Evolutionary conservation across 495 filamentous ascomycete genomes (phyloP).

Genomic region (Hypomontagnella monticulosa): DNA sequence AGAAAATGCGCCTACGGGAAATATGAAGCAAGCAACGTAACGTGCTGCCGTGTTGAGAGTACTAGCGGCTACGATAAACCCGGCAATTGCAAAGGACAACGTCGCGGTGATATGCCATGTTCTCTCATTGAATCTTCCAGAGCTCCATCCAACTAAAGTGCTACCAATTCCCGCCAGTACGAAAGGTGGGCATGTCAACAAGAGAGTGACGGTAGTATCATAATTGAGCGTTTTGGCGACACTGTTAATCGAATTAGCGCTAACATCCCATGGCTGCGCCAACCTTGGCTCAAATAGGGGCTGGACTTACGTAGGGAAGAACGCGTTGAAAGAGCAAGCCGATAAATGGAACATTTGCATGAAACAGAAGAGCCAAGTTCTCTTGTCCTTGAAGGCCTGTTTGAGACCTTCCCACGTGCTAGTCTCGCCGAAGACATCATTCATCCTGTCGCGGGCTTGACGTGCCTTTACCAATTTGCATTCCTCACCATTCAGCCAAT

Average conservation of each 20-base stretch:
- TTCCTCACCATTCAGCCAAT: constrained; percentile 42
- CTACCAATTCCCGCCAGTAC: constrained; percentile 50
- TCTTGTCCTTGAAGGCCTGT: constrained; percentile 40
- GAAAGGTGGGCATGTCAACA: constrained; percentile 57
- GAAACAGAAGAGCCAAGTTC: constrained; percentile 48
- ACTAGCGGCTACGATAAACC: constrained; percentile 51
- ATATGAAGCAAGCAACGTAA: constrained; percentile 57
- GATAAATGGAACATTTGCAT: constrained; percentile 49
- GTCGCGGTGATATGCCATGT: constrained; percentile 58
- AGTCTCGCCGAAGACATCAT: constrained; percentile 33
- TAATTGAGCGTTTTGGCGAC: constrained; percentile 57
- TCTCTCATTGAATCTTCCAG: constrained; percentile 55
- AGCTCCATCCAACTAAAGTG: constrained; percentile 50
- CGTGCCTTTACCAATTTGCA: constrained; percentile 39
- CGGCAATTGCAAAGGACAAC: constrained; percentile 50
- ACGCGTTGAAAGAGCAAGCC: constrained; percentile 46
- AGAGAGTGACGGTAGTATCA: constrained; percentile 52
- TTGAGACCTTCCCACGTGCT: constrained; percentile 42
- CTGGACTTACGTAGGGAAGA: constrained; percentile 53
- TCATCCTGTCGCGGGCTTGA: constrained; percentile 45
- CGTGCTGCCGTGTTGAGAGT: constrained; percentile 52
- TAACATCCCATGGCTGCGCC: neutral
- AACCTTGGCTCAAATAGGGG: neutral
- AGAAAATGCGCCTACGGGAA: constrained; percentile 53
- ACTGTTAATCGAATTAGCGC: constrained; percentile 27